Evolutionary conservation across 306 rosid genomes (phyloP).

Genomic region (Malus fusca): DNA sequence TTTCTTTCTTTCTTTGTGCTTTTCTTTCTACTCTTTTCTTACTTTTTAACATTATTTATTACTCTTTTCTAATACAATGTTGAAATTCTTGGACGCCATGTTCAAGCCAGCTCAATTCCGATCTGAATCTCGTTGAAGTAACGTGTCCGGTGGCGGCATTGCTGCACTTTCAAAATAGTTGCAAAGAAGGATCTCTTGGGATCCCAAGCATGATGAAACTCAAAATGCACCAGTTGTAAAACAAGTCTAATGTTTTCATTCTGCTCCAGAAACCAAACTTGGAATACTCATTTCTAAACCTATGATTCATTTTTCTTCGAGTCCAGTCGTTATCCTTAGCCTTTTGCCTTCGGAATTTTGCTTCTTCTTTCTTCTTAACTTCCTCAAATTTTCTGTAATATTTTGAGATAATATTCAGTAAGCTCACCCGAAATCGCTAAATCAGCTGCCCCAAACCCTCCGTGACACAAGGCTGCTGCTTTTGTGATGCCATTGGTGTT

Average conservation of each 20-base stretch:
- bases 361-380: no score
- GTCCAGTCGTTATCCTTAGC: no score
- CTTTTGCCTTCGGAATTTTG: no score
- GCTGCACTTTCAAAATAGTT: neutral
- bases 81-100: neutral
- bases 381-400: no score
- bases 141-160: neutral
- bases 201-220: neutral
- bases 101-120: neutral
- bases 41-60: conserved; percentile 14
- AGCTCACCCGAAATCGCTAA: no score
- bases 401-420: neutral
- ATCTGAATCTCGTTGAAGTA: neutral
- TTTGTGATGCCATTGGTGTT: no score
- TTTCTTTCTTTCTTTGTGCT: neutral
- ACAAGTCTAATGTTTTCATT: neutral
- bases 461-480: no score
- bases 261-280: no score
- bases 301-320: no score
- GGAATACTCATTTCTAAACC: no score
- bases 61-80: neutral
- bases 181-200: neutral
- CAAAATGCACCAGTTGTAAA: neutral
- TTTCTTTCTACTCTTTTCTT: conserved; percentile 22
- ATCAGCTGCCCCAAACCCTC: no score